A percentile compares a stretch with the other conserved stretches of the same genome.
Conservation (phyloP, 2,329 filamentous ascomycete species). For the Plenodomus biglobosus region DNA sequence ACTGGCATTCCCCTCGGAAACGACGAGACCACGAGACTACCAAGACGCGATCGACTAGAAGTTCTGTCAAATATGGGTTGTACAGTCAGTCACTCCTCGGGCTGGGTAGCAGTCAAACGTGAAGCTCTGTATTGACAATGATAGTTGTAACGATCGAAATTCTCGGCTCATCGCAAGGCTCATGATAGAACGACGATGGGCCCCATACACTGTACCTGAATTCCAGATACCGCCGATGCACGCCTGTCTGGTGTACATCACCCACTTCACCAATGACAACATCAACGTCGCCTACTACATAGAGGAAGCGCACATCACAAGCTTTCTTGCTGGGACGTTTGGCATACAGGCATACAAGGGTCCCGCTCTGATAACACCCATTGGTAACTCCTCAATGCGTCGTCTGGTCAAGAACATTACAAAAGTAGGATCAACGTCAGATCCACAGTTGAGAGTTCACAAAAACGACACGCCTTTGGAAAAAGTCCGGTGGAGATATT, state of each 20-base stretch:
- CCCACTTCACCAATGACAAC: slow-evolving; percentile 18
- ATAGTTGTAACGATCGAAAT: not conserved
- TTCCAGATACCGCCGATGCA: not conserved
- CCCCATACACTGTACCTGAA: slow-evolving; percentile 11
- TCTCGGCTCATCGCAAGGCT: not conserved
- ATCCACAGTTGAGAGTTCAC: not conserved
- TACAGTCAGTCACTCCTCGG: not conserved
- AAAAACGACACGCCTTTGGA: not conserved
- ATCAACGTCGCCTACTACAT: slow-evolving; percentile 24
- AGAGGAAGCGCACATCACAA: slow-evolving; percentile 11
- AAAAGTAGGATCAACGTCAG: not conserved
- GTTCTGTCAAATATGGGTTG: slow-evolving; percentile 9
- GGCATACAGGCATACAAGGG: slow-evolving; percentile 20
- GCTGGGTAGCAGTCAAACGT: slow-evolving; percentile 1
- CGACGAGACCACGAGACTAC: slow-evolving; percentile 2
- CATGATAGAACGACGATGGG: not conserved
- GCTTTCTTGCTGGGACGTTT: slow-evolving; percentile 16
- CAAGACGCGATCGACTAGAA: slow-evolving; percentile 7
- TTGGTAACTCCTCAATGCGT: not conserved
- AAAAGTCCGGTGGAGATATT: slow-evolving; percentile 18
- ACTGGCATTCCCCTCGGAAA: not conserved
- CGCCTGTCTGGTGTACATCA: slow-evolving; percentile 20
- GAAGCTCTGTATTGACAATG: not conserved
- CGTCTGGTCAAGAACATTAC: not conserved
- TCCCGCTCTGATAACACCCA: slow-evolving; percentile 15